Conservation (phyloP, 192 early-diverging fungal genomes). For the Coemansia sp. region DNA sequence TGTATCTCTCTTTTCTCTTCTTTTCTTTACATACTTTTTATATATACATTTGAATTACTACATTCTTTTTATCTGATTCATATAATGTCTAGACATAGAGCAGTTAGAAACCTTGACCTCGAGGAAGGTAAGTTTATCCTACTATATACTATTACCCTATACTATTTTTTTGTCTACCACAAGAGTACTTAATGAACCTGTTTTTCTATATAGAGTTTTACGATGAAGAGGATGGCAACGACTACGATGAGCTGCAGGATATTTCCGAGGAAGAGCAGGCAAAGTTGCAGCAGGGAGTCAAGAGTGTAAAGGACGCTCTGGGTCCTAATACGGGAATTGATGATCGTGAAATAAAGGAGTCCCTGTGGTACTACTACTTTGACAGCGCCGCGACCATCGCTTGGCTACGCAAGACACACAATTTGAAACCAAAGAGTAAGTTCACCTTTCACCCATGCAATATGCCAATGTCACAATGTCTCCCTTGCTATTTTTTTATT, state of each 20-base stretch:
- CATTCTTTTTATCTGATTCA: not conserved
- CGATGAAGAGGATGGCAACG: constrained; percentile 27
- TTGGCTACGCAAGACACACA: constrained; percentile 55
- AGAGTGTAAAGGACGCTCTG: constrained; percentile 58
- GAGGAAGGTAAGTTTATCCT: constrained; percentile 33
- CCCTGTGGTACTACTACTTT: constrained; percentile 73
- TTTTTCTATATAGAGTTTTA: constrained; percentile 38
- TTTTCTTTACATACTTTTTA: constrained; percentile 3
- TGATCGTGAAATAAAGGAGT: constrained; percentile 63
- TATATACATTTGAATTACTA: not conserved
- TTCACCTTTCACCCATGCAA: not conserved
- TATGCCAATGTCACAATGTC: not conserved
- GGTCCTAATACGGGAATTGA: constrained; percentile 55
- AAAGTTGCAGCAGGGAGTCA: constrained; percentile 54
- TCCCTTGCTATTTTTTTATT: not conserved
- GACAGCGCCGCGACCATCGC: constrained; percentile 63
- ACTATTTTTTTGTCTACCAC: not conserved
- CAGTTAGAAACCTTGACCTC: constrained; percentile 39
- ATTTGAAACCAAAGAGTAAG: constrained; percentile 40
- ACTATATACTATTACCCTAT: not conserved
- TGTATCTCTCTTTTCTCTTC: constrained; percentile 1
- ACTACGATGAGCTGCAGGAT: constrained; percentile 42
- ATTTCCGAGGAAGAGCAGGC: constrained; percentile 48
- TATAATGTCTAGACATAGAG: constrained; percentile 50
- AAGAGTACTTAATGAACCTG: not conserved